These are phyloP conservation scores for Colletotrichum liriopes DNA, from an alignment of 2,329 filamentous ascomycete genomes.

Conservation along the genomic window DNA sequence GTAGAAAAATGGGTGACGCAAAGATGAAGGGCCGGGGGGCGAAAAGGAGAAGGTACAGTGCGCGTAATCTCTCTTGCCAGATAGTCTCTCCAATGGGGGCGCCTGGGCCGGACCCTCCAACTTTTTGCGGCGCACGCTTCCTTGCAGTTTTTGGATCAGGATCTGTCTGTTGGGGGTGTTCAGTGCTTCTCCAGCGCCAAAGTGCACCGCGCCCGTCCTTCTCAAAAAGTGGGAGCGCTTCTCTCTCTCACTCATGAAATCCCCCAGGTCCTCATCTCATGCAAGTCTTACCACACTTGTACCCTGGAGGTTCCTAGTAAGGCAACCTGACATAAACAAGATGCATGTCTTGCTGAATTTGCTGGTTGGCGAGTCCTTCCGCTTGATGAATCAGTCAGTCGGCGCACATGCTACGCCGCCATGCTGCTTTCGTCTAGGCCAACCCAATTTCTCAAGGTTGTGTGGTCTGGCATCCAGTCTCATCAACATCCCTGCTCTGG, in stretches of 20 bases:
- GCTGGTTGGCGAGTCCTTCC: conserved; percentile 4
- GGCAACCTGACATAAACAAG: not conserved
- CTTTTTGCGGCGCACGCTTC: conserved; percentile 32
- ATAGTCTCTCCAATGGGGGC: conserved; percentile 40
- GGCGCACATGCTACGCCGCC: conserved; percentile 9
- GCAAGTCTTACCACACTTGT: not conserved
- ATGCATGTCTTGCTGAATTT: not conserved
- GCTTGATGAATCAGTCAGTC: conserved; percentile 29
- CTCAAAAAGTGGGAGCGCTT: not conserved
- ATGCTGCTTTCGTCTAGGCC: conserved; percentile 41
- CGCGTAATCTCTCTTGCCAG: conserved; percentile 35
- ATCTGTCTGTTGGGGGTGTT: conserved; percentile 17
- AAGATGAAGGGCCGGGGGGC: conserved; percentile 22
- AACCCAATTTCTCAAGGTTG: conserved; percentile 31
- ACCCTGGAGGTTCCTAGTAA: not conserved
- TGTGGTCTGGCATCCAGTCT: conserved; percentile 36
- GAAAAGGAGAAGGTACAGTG: conserved; percentile 37
- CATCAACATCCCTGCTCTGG: conserved; percentile 33
- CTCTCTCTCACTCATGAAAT: conserved; percentile 1
- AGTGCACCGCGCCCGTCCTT: conserved; percentile 1
- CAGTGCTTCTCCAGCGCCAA: conserved; percentile 7
- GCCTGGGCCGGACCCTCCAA: conserved; percentile 37
- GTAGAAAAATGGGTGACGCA: not conserved
- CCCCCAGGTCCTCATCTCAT: not conserved
- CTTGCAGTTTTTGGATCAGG: conserved; percentile 18